A percentile compares a stretch with the other conserved stretches of the same genome.
Evolutionary conservation across 208 protist species (phyloP).

Genomic region (Trypanosoma theileri): DNA sequence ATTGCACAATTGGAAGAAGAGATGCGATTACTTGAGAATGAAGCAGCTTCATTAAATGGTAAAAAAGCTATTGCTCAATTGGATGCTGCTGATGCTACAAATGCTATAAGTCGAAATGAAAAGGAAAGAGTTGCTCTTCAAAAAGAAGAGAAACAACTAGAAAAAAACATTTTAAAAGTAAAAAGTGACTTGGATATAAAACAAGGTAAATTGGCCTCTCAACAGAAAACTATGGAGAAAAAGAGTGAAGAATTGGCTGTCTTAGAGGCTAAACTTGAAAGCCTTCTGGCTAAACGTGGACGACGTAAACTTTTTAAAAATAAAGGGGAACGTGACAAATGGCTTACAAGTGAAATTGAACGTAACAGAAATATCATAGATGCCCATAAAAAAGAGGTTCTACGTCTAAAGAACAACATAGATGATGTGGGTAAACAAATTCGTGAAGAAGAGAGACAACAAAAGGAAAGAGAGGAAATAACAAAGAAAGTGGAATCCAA

Average conservation of each 20-base stretch:
- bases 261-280: conserved; percentile 62
- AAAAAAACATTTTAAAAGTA: conserved; percentile 35
- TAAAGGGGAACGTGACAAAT: conserved; percentile 88
- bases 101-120: conserved; percentile 38
- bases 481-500: conserved; percentile 52
- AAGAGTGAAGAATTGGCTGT: conserved; percentile 40
- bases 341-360: conserved; percentile 83
- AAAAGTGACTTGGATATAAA: conserved; percentile 43
- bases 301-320: conserved; percentile 90
- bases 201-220: conserved; percentile 22
- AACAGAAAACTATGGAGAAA: conserved; percentile 37
- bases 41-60: conserved; percentile 45
- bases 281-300: conserved; percentile 88
- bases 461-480: conserved; percentile 30
- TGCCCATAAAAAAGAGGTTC: conserved; percentile 49
- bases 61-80: conserved; percentile 71
- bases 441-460: conserved; percentile 26
- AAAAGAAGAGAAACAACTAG: conserved; percentile 60
- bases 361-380: conserved; percentile 56
- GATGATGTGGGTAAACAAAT: conserved; percentile 25
- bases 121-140: conserved; percentile 47
- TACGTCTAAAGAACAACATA: conserved; percentile 39
- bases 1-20: conserved; percentile 60
- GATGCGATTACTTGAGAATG: conserved; percentile 52
- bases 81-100: conserved; percentile 55